Conservation (phyloP, 1,284 basidiomycete genomes). For the Thecaphora frezii region DNA sequence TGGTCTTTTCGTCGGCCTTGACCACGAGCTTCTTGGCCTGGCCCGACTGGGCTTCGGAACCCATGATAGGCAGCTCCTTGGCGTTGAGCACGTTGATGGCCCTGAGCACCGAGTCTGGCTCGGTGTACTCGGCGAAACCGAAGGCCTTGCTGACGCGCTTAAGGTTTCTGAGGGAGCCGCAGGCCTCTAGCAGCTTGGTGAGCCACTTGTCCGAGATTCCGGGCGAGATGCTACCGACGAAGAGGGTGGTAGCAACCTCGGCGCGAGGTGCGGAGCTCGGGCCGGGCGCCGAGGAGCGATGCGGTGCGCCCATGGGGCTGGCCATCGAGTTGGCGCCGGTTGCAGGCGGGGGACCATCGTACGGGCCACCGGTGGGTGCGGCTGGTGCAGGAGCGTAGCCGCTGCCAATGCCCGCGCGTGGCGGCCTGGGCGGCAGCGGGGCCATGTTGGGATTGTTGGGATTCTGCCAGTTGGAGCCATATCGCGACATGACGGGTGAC, state of each 20-base stretch:
- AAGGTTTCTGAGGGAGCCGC: constrained; percentile 81
- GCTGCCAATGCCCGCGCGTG: constrained; percentile 31
- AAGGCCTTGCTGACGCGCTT: constrained; percentile 91
- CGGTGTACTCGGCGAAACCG: constrained; percentile 88
- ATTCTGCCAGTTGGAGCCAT: constrained; percentile 35
- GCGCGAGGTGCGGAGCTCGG: constrained; percentile 6
- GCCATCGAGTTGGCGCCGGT: not conserved
- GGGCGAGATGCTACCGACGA: constrained; percentile 91
- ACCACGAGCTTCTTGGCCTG: constrained; percentile 68
- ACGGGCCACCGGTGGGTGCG: not conserved
- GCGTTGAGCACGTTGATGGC: constrained; percentile 78
- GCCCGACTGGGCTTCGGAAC: constrained; percentile 24
- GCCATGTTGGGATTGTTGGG: constrained; percentile 48
- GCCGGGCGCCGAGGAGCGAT: not conserved
- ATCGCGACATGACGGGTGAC: constrained; percentile 19
- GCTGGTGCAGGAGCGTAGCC: constrained; percentile 3
- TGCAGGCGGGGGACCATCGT: too few species aligned
- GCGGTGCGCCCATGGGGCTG: not conserved
- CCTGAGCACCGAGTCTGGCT: constrained; percentile 81
- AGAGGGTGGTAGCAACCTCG: constrained; percentile 67
- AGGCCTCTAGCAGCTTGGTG: constrained; percentile 78
- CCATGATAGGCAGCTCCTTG: constrained; percentile 67
- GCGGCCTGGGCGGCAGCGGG: constrained; percentile 36
- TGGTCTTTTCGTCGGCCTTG: constrained; percentile 91
- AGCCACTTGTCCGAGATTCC: constrained; percentile 79